phyloP scores from a whole-genome alignment of 495 filamentous ascomycete genomes.

The Wilcoxina mikolae region DNA sequence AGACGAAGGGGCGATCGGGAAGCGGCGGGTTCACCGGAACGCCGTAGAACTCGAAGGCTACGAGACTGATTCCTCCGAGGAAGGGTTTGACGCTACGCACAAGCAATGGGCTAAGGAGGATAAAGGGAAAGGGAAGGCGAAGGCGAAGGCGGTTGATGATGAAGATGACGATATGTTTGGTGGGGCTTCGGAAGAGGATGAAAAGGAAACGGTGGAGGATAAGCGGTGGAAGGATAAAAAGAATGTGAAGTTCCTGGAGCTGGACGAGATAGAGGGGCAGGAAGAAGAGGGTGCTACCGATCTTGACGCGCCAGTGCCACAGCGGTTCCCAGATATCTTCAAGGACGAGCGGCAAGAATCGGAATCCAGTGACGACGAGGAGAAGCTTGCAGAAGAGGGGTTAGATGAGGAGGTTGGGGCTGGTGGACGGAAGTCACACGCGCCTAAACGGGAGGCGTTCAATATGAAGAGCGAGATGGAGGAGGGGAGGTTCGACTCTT shows the following conservation, averaged over 20 bases:
- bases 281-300: constrained; percentile 34
- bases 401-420: constrained; percentile 65
- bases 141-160: constrained; percentile 41
- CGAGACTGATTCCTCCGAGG: constrained; percentile 85
- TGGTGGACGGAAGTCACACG: constrained; percentile 80
- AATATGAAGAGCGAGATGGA: constrained; percentile 85
- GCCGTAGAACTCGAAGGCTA: constrained; percentile 94
- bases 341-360: constrained; percentile 32
- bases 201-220: constrained; percentile 37
- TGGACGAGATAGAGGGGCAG: constrained; percentile 73
- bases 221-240: constrained; percentile 53
- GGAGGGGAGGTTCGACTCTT: constrained; percentile 79
- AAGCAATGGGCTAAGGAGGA: constrained; percentile 30
- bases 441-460: constrained; percentile 92
- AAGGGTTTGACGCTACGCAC: constrained; percentile 55
- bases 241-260: constrained; percentile 58
- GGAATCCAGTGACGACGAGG: constrained; percentile 35
- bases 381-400: constrained; percentile 58
- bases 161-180: constrained; percentile 89
- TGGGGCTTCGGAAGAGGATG: constrained; percentile 50
- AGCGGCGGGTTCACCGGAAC: constrained; percentile 64
- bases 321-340: constrained; percentile 2
- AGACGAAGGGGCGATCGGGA: constrained; percentile 79
- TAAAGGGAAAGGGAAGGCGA: constrained; percentile 41
- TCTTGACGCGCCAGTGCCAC: not conserved